These are phyloP conservation scores for Kodamaea sagamina DNA, from an alignment of 805 yeast genomes.

Conservation along the genomic window DNA sequence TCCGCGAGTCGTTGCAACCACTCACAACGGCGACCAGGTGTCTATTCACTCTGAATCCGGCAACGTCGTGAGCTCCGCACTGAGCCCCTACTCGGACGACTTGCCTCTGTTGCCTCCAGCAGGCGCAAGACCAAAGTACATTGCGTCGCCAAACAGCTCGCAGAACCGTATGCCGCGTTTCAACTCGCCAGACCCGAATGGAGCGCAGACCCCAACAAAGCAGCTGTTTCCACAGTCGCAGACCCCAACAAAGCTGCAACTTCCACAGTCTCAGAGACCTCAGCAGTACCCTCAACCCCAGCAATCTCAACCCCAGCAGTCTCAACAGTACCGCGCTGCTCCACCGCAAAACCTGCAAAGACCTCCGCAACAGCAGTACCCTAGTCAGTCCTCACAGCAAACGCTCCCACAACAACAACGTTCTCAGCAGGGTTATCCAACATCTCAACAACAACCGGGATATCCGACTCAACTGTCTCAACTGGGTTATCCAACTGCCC, in stretches of 20 bases:
- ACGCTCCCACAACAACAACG: background rate
- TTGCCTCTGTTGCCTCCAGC: conserved; percentile 17
- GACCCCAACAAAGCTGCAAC: conserved; percentile 5
- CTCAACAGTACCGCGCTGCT: conserved; percentile 15
- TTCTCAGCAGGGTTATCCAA: background rate
- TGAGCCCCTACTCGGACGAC: conserved; percentile 20
- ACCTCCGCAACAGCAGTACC: conserved; percentile 9
- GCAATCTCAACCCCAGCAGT: conserved; percentile 17
- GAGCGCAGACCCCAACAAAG: conserved; percentile 2
- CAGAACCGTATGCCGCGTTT: conserved; percentile 26
- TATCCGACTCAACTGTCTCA: background rate
- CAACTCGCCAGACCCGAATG: background rate
- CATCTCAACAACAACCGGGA: too few relatives aligned
- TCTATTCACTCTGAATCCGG: conserved; percentile 33
- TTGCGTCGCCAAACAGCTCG: conserved; percentile 33
- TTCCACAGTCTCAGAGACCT: background rate
- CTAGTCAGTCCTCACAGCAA: conserved; percentile 11
- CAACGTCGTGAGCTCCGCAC: conserved; percentile 17
- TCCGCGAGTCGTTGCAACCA: conserved; percentile 13
- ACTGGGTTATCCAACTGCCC: background rate
- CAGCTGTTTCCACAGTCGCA: conserved; percentile 5
- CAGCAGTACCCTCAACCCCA: conserved; percentile 11
- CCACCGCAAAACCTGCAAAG: conserved; percentile 8
- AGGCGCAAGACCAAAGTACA: conserved; percentile 30
- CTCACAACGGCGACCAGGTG: conserved; percentile 15